phyloP scores from a whole-genome alignment of 208 protist genomes.

The Trypanosoma scelopori region DNA sequence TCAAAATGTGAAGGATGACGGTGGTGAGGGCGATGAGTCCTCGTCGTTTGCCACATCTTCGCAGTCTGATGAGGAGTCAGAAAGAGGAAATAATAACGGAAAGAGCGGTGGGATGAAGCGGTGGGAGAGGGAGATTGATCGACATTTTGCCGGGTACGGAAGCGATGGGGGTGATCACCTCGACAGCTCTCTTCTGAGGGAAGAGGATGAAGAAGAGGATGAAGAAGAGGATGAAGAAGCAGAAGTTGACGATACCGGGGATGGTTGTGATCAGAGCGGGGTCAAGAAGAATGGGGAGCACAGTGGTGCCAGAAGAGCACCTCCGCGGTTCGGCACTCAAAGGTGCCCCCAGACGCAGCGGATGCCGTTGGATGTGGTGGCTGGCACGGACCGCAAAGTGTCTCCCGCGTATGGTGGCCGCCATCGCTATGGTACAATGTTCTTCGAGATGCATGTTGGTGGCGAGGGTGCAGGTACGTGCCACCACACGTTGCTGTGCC shows the following conservation, averaged over 20 bases:
- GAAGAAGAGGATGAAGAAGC: conserved; percentile 28
- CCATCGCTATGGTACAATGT: conserved; percentile 46
- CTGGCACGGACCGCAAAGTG: not conserved
- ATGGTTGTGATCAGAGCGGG: conserved; percentile 4
- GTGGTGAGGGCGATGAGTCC: not conserved
- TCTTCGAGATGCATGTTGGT: conserved; percentile 58
- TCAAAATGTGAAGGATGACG: not conserved
- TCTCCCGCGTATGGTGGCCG: conserved; percentile 23
- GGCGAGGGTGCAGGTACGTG: conserved; percentile 27
- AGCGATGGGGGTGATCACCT: conserved; percentile 24
- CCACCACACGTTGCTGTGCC: conserved; percentile 69
- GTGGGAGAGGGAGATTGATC: conserved; percentile 28
- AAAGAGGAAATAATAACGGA: not conserved
- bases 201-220: conserved; percentile 18
- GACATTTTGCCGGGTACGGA: conserved; percentile 34
- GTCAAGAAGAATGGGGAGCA: conserved; percentile 2
- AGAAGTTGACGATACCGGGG: conserved; percentile 5
- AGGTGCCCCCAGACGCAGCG: no score
- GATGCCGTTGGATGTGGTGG: not conserved
- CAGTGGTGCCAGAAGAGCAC: not conserved
- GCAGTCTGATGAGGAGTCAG: conserved; percentile 2
- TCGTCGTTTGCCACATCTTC: conserved; percentile 7
- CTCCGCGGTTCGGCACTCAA: no score
- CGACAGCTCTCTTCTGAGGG: conserved; percentile 12
- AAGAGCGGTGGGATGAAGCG: not conserved